These are phyloP conservation scores for Aspergillus sergii DNA, from an alignment of 2,329 filamentous ascomycete species.

Conservation along the genomic window DNA sequence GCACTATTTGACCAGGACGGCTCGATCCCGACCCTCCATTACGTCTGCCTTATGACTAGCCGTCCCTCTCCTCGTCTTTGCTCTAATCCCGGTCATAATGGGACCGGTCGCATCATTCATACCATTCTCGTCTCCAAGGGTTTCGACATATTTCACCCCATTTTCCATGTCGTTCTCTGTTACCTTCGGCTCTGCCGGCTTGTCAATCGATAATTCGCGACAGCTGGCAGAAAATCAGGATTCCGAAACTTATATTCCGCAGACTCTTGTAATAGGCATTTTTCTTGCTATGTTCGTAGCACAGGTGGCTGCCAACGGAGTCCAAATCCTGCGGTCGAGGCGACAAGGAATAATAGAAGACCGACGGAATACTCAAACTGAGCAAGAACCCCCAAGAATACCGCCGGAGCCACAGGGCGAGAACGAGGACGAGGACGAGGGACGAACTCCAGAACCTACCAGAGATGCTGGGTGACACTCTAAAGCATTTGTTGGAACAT, in stretches of 20 bases:
- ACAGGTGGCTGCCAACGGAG: constrained; percentile 32
- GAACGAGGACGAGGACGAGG: constrained; percentile 20
- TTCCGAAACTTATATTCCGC: constrained; percentile 31
- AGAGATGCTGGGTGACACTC: constrained; percentile 6
- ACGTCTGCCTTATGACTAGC: constrained; percentile 49
- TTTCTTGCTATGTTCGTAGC: constrained; percentile 34
- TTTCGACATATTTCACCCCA: constrained; percentile 37
- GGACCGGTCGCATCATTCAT: constrained; percentile 25
- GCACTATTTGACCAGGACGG: constrained; percentile 27
- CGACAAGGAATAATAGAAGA: constrained; percentile 18
- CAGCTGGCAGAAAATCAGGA: constrained; percentile 9
- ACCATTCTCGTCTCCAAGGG: constrained; percentile 25
- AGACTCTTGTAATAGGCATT: constrained; percentile 35
- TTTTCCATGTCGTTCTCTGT: constrained; percentile 41
- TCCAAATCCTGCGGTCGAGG: constrained; percentile 30
- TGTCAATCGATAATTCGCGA: constrained; percentile 8
- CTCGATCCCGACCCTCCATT: constrained; percentile 34
- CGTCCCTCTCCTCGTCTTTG: constrained; percentile 40
- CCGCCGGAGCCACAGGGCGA: constrained; percentile 13
- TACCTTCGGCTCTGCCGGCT: constrained; percentile 30
- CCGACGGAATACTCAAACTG: constrained; percentile 1
- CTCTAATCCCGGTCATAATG: constrained; percentile 31
- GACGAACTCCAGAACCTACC: constrained; percentile 1
- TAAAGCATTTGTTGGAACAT: background rate
- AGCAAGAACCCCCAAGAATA: constrained; percentile 3